Conservation (phyloP, 1,284 basidiomycete genomes). For the Tylopilus orsonianus region DNA sequence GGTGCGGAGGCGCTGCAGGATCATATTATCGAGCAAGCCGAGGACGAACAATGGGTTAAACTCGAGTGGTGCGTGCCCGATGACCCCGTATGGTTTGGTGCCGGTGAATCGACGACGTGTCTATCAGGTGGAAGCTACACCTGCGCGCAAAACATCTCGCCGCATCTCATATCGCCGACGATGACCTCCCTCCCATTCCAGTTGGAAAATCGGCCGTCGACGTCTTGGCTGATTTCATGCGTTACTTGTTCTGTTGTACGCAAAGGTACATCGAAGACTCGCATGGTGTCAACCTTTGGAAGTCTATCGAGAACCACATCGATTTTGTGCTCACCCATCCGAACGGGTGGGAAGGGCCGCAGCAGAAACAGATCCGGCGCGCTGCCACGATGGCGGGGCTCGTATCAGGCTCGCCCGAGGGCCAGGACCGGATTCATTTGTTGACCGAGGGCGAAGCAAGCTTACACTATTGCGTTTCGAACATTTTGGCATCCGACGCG, state of each 20-base stretch:
- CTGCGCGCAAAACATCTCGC: slow-evolving; percentile 40
- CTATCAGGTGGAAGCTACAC: slow-evolving; percentile 58
- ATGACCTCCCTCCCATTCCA: slow-evolving; percentile 46
- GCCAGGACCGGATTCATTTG: slow-evolving; percentile 38
- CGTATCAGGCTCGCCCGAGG: slow-evolving; percentile 23
- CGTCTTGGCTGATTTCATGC: slow-evolving; percentile 52
- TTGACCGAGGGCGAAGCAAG: slow-evolving; percentile 54
- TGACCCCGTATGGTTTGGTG: too few species aligned
- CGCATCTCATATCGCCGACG: slow-evolving; percentile 23
- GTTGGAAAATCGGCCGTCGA: slow-evolving; percentile 41
- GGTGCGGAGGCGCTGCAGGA: slow-evolving; percentile 49
- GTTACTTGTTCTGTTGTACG: slow-evolving; percentile 47
- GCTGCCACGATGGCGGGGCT: slow-evolving; percentile 36
- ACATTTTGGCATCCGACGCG: slow-evolving; percentile 32
- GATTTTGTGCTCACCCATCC: slow-evolving; percentile 43
- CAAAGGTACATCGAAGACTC: slow-evolving; percentile 47
- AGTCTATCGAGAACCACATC: slow-evolving; percentile 32
- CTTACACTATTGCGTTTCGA: slow-evolving; percentile 44
- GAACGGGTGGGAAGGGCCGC: slow-evolving; percentile 45
- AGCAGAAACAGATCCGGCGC: slow-evolving; percentile 38
- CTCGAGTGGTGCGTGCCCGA: slow-evolving; percentile 46
- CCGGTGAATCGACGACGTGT: too few species aligned
- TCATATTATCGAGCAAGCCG: slow-evolving; percentile 39
- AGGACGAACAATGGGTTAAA: slow-evolving; percentile 44
- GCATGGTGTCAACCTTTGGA: slow-evolving; percentile 42